Evolutionary conservation across 148 eudicot species (phyloP).

Genomic region (Simmondsia chinensis): DNA sequence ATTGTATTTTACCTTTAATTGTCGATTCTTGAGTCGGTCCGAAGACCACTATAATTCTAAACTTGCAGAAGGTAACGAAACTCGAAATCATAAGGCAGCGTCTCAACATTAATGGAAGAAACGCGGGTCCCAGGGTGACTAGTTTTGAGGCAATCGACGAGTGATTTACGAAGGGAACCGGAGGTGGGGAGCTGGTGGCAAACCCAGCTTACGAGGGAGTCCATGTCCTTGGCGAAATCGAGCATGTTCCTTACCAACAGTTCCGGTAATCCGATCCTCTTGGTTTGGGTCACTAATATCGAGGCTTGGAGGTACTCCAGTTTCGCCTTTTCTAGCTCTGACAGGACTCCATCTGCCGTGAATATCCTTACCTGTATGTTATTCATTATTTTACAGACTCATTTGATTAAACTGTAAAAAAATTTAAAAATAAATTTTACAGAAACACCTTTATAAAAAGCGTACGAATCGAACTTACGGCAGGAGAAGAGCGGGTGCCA

Average conservation of each 20-base stretch:
- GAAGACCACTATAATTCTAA: slow-evolving; percentile 4
- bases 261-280: slow-evolving; percentile 66
- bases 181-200: slow-evolving; percentile 84
- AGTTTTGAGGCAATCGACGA: slow-evolving; percentile 46
- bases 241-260: slow-evolving; percentile 47
- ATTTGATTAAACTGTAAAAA: too few relatives aligned
- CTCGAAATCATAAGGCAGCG: slow-evolving; percentile 70
- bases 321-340: slow-evolving; percentile 71
- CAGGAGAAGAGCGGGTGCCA: slow-evolving; percentile 94
- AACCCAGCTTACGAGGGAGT: slow-evolving; percentile 67
- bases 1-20: too few relatives aligned
- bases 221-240: slow-evolving; percentile 55
- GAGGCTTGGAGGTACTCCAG: slow-evolving; percentile 85
- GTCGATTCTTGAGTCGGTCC: too few relatives aligned
- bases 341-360: slow-evolving; percentile 57
- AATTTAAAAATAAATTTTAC: too few relatives aligned
- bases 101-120: slow-evolving; percentile 37
- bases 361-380: slow-evolving; percentile 71
- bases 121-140: slow-evolving; percentile 19
- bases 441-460: too few relatives aligned
- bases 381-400: too few relatives aligned
- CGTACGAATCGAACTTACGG: too few relatives aligned
- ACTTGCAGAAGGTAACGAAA: slow-evolving; percentile 69
- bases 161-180: slow-evolving; percentile 71
- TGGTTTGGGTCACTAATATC: slow-evolving; percentile 47